phyloP scores from a whole-genome alignment of 2,329 filamentous ascomycete genomes.

The Fusarium sp. region DNA sequence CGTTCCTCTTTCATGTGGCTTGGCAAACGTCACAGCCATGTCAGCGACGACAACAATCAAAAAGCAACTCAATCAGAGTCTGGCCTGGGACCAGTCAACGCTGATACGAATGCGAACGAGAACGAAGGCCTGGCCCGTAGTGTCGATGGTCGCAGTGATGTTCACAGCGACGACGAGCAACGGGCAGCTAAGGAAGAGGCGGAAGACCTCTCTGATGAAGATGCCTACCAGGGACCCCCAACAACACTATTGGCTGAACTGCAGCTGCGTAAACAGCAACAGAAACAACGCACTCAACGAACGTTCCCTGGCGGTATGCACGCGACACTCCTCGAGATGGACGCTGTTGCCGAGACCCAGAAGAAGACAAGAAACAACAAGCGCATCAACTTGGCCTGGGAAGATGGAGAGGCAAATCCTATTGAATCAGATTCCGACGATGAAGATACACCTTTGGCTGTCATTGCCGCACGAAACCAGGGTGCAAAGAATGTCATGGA shows the following conservation, averaged over 20 bases:
- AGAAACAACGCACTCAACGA: slow-evolving; percentile 80
- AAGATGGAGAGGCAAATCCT: slow-evolving; percentile 71
- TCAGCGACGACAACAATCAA: slow-evolving; percentile 50
- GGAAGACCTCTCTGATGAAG: slow-evolving; percentile 63
- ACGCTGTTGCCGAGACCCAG: slow-evolving; percentile 90
- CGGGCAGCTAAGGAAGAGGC: slow-evolving; percentile 61
- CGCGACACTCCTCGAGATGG: slow-evolving; percentile 89
- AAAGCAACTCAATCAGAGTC: slow-evolving; percentile 33
- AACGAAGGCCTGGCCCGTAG: slow-evolving; percentile 44
- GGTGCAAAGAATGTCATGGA: slow-evolving; percentile 67
- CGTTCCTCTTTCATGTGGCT: slow-evolving; percentile 66
- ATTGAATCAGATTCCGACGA: slow-evolving; percentile 71
- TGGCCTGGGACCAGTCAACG: slow-evolving; percentile 49
- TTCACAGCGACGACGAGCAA: slow-evolving; percentile 49
- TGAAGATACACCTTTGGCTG: slow-evolving; percentile 88
- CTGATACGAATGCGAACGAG: slow-evolving; percentile 46
- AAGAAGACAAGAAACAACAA: slow-evolving; percentile 80
- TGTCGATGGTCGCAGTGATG: slow-evolving; percentile 51
- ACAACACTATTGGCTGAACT: slow-evolving; percentile 94
- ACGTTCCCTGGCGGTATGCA: slow-evolving; percentile 85
- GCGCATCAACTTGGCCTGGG: slow-evolving; percentile 92
- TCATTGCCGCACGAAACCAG: slow-evolving; percentile 77
- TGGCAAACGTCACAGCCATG: slow-evolving; percentile 57
- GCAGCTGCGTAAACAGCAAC: slow-evolving; percentile 90
- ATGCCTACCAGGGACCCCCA: slow-evolving; percentile 78